Base-by-base conservation (phyloP, 768 basidiomycete genomes). In the Russula sp. region DNA sequence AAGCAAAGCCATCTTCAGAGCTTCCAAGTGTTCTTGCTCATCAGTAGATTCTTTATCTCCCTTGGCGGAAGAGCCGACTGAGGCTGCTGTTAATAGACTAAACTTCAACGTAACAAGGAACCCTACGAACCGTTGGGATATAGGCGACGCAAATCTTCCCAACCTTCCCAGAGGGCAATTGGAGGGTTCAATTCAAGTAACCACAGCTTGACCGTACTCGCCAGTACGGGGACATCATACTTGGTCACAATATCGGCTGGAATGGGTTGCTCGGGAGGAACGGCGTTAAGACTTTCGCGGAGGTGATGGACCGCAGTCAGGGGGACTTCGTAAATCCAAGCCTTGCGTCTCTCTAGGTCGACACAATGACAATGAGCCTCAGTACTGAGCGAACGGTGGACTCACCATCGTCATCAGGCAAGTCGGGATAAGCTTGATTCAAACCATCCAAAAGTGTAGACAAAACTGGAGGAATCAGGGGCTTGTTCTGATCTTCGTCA, bases 261-360 rank as follows among this genome's bases (percentile, higher is more conserved):
- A 35, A 84, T 77, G 49, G 79, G 76, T 35, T 78, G 73, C 63
- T 76, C 80, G 55, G 80, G 72, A 7, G 82, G 86, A n/a, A 89
- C 75, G 10, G 80, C 83, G 71, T 97, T 96, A 57, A 98, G 77
- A 6, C 80, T 80, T 74, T 94, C 91, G 61, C 95, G 86, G 35
- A 98, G 84, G 62, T 88, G 88, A 69, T 98, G 95, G 16, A 89
- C 82, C 31, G 85, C 84, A 1, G 84, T 78, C 6, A 98, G 80
- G 1, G 94, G 94, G 4, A 91, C 89, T 69, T 98, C 93, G 74
- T 97, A 98, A 58, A 98, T 91, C 95, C 95, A 98, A 4, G 87
- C 77, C 76, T 88, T 93, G 62, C 95, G 85, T 71, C 84, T 88
- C 72, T 95, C 94, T 86, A 71, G 4, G 22, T n/a, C 55, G 59